These are phyloP conservation scores for Aspergillus calidoustus DNA, from an alignment of 2,329 filamentous ascomycete species.

Conservation along the genomic window DNA sequence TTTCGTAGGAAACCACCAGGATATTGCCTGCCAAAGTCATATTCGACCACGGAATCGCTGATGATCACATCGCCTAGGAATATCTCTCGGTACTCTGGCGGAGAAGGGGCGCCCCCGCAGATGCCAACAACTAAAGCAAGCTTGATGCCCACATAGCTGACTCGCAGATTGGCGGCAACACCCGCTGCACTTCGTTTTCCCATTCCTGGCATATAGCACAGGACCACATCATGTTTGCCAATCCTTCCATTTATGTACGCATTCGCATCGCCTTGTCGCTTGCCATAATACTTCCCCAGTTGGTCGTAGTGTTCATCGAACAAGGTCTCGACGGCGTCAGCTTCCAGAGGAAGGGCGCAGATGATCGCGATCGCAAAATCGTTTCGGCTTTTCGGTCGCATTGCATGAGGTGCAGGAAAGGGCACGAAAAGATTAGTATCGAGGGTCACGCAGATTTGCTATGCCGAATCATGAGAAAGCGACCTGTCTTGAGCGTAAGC, in stretches of 20 bases:
- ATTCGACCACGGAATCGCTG: slow-evolving; percentile 1
- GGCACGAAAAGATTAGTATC: too few relatives aligned
- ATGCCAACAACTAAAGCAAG: background rate
- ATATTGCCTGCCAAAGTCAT: slow-evolving; percentile 6
- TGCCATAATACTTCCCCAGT: background rate
- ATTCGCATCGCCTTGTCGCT: slow-evolving; percentile 1
- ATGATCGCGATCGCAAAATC: too few relatives aligned
- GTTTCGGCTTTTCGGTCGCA: too few relatives aligned
- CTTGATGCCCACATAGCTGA: background rate
- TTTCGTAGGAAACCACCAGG: background rate
- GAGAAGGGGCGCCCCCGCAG: too few relatives aligned
- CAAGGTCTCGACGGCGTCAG: too few relatives aligned
- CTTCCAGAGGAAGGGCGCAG: too few relatives aligned
- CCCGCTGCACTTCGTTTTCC: slow-evolving; percentile 2
- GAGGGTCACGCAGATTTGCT: too few relatives aligned
- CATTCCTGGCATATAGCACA: slow-evolving; percentile 6
- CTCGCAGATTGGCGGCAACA: background rate
- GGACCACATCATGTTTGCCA: slow-evolving; percentile 2
- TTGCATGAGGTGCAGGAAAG: too few relatives aligned
- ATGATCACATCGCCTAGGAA: slow-evolving; percentile 9
- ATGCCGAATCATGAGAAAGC: too few relatives aligned
- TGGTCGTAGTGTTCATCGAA: too few relatives aligned
- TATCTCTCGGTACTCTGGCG: background rate
- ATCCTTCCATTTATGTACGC: slow-evolving; percentile 2
- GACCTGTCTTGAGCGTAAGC: too few relatives aligned